Conservation (phyloP, 495 filamentous ascomycete species). For the Astrothelium macrocarpum region DNA sequence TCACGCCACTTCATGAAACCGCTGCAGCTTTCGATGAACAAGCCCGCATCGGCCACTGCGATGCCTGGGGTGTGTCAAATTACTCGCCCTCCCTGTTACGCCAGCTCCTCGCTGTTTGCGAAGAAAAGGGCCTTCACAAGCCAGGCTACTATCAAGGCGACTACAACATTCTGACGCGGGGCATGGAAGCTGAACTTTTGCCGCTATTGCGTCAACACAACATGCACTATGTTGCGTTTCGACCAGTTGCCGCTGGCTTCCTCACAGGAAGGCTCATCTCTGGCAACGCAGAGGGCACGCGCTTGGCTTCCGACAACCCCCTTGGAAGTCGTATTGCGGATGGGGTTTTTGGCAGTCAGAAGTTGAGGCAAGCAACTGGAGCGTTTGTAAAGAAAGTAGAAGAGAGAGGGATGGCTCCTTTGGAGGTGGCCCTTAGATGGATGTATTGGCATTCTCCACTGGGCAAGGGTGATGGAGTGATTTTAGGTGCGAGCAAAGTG, state of each 20-base stretch:
- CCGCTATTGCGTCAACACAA: slow-evolving; percentile 15
- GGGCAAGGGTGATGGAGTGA: slow-evolving; percentile 28
- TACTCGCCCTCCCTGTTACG: slow-evolving; percentile 9
- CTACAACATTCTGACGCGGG: slow-evolving; percentile 18
- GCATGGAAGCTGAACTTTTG: slow-evolving; percentile 13
- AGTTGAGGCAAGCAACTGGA: slow-evolving; percentile 10
- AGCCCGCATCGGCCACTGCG: neutral
- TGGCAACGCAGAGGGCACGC: slow-evolving; percentile 3
- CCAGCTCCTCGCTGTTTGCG: slow-evolving; percentile 13
- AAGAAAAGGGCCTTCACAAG: slow-evolving; percentile 12
- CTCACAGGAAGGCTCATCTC: slow-evolving; percentile 12
- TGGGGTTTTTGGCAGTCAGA: slow-evolving; percentile 5
- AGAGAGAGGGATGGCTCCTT: slow-evolving; percentile 18
- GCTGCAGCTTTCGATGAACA: slow-evolving; percentile 6
- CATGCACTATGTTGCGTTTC: slow-evolving; percentile 12
- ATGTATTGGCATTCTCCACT: slow-evolving; percentile 29
- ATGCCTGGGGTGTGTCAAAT: slow-evolving; percentile 15
- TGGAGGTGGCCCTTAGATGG: slow-evolving; percentile 32
- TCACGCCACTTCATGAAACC: slow-evolving; percentile 8
- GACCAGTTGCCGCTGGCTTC: slow-evolving; percentile 15
- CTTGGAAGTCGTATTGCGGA: neutral
- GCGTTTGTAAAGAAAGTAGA: slow-evolving; percentile 7
- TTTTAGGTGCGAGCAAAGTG: slow-evolving; percentile 31
- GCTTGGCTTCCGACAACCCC: slow-evolving; percentile 9
- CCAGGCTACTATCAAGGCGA: slow-evolving; percentile 17